phyloP scores from a whole-genome alignment of 2,329 filamentous ascomycete genomes.

The Xylariaceae sp. region DNA sequence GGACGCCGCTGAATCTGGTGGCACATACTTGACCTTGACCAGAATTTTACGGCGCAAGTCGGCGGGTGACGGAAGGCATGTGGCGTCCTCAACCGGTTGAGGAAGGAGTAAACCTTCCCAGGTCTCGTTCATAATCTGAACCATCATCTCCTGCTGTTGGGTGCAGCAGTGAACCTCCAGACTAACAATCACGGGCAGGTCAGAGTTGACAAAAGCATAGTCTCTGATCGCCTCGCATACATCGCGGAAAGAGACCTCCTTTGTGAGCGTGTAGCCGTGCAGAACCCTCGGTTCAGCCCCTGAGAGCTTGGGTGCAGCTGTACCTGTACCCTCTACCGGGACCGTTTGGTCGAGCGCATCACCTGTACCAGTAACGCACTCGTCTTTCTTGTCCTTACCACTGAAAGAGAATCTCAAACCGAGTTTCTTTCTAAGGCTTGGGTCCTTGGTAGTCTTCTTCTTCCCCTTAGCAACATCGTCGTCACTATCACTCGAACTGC shows the following conservation, averaged over 20 bases:
- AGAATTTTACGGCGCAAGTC: slow-evolving; percentile 73
- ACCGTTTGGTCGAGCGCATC: slow-evolving; percentile 2
- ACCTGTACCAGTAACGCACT: not conserved
- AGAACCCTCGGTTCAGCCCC: slow-evolving; percentile 68
- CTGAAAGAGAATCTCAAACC: slow-evolving; percentile 50
- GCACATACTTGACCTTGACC: slow-evolving; percentile 71
- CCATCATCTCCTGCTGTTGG: slow-evolving; percentile 84
- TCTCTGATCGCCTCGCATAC: slow-evolving; percentile 79
- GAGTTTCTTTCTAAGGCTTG: slow-evolving; percentile 57
- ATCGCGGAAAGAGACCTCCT: slow-evolving; percentile 77
- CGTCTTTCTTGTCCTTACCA: slow-evolving; percentile 38
- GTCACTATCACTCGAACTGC: slow-evolving; percentile 32
- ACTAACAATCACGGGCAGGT: slow-evolving; percentile 87
- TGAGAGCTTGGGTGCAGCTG: slow-evolving; percentile 29
- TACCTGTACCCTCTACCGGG: slow-evolving; percentile 23
- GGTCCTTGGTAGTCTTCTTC: slow-evolving; percentile 54
- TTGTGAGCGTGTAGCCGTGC: slow-evolving; percentile 87
- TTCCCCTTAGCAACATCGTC: slow-evolving; percentile 49
- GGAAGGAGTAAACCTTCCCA: slow-evolving; percentile 72
- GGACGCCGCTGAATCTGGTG: slow-evolving; percentile 34
- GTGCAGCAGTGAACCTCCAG: slow-evolving; percentile 82
- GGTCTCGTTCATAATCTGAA: slow-evolving; percentile 79
- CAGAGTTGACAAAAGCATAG: slow-evolving; percentile 67
- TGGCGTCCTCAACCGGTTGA: slow-evolving; percentile 41
- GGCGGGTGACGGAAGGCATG: slow-evolving; percentile 60